Evolutionary conservation across 2,329 filamentous ascomycete species (phyloP), one percentile per base, ranked within the genome.

Genomic region (Colletotrichum sp.): DNA sequence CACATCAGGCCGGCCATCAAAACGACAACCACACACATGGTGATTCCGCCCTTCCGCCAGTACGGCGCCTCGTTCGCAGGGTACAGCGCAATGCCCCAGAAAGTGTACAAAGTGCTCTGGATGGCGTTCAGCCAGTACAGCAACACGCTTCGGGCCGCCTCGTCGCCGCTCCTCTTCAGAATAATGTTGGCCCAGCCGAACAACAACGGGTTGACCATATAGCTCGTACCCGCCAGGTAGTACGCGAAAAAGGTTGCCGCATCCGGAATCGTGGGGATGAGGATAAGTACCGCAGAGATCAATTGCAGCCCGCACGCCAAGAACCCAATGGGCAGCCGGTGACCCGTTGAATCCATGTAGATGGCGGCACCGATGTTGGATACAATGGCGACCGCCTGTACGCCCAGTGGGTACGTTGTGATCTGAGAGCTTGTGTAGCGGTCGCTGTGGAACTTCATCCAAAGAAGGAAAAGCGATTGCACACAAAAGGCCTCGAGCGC

Each of bases 61-160:
- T 87, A 87, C 5, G 86, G 86, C 0, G 85, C 86, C 74, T 88
- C 85, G 7, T 81, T 82, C 1, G 85, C 86, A 15, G 85, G 81
- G 60, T 88, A 88, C 9, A 88, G 77, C 0, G 82, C 79, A 7
- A 88, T 86, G 0, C 86, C 87, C 86, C 87, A 88, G 65, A 87
- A 88, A 0, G 87, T 87, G 76, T 86, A 88, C 30, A 88, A 74
- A 1, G 85, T 79, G 57, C 83, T 83, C 16, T 84, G 83, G 4
- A 83, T 82, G 28, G 84, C 83, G 13, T 85, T 86, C 85, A 88
- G 87, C 0, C 82, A 81, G 55, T 84, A 85, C 0, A 88, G 77
- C 0, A 84, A 85, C 4, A 88, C 82, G 13, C 83, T 84, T 13
- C 87, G 80, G 0, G 82, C 77, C 2, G 86, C 86, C 72, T 88